Conservation (phyloP, 805 yeast genomes). For the Candida andamanensis region DNA sequence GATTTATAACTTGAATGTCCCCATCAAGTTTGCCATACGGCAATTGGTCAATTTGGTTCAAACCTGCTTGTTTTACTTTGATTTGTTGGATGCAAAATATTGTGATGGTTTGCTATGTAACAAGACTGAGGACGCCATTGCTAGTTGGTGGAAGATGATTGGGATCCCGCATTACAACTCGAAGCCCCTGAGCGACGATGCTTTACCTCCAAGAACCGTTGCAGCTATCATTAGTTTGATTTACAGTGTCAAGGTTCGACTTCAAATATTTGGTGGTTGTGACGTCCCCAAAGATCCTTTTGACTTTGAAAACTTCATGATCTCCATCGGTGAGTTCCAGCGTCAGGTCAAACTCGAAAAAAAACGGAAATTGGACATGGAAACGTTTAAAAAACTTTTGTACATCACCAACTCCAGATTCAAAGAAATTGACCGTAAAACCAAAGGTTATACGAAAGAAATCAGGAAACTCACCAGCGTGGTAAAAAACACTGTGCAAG, state of each 20-base stretch:
- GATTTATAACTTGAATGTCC: constrained; percentile 45
- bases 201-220: constrained; percentile 61
- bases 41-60: constrained; percentile 76
- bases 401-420: constrained; percentile 28
- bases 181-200: constrained; percentile 47
- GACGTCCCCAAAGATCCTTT: constrained; percentile 81
- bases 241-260: constrained; percentile 61
- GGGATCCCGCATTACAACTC: constrained; percentile 48
- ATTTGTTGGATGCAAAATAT: constrained; percentile 57
- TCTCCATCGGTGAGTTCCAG: constrained; percentile 72
- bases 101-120: constrained; percentile 86
- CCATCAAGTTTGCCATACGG: constrained; percentile 59
- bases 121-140: constrained; percentile 65
- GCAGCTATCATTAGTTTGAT: constrained; percentile 78
- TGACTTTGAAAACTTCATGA: constrained; percentile 64
- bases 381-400: constrained; percentile 41
- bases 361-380: constrained; percentile 51
- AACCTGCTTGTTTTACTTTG: constrained; percentile 71
- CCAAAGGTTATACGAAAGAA: constrained; percentile 35
- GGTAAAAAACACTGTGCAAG: constrained; percentile 71
- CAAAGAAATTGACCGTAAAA: constrained; percentile 14
- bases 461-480: constrained; percentile 54
- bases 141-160: constrained; percentile 75
- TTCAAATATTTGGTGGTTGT: constrained; percentile 30
- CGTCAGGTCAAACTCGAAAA: constrained; percentile 54